These are phyloP conservation scores for Celoporthe dispersa DNA, from an alignment of 2,329 filamentous ascomycete genomes.

Conservation along the genomic window DNA sequence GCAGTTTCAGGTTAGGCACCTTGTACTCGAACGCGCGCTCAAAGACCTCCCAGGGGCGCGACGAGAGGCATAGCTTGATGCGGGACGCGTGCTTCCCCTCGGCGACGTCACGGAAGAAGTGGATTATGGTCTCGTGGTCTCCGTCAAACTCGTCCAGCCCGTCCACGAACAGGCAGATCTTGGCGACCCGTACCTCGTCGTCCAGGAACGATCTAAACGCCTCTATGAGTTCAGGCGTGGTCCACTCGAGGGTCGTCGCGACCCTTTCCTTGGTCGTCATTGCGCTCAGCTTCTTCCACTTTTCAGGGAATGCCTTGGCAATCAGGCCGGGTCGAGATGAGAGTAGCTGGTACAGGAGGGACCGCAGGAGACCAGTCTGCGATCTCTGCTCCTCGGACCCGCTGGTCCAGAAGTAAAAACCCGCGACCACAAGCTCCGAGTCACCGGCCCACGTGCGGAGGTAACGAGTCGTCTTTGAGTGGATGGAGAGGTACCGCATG, in stretches of 20 bases:
- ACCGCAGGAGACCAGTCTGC: conserved; percentile 42
- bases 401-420: conserved; percentile 52
- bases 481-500: conserved; percentile 44
- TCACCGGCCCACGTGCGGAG: conserved; percentile 37
- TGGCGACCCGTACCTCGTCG: conserved; percentile 24
- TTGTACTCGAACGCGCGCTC: conserved; percentile 33
- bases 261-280: conserved; percentile 40
- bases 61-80: conserved; percentile 37
- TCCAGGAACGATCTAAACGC: conserved; percentile 35
- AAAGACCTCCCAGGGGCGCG: conserved; percentile 37
- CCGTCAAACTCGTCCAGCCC: conserved; percentile 37
- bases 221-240: conserved; percentile 35
- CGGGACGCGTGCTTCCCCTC: conserved; percentile 24
- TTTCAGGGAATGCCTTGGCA: conserved; percentile 34
- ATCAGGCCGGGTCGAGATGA: conserved; percentile 35
- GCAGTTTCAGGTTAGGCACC: conserved; percentile 33
- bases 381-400: conserved; percentile 45
- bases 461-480: conserved; percentile 27
- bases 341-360: conserved; percentile 43
- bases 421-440: conserved; percentile 39
- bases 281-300: conserved; percentile 36
- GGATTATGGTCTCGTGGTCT: conserved; percentile 33
- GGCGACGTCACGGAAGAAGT: conserved; percentile 31
- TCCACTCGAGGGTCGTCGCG: conserved; percentile 38
- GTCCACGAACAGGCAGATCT: conserved; percentile 36